Base-by-base conservation (phyloP, 192 early-diverging fungal genomes). In the Linnemannia schmuckeri region DNA sequence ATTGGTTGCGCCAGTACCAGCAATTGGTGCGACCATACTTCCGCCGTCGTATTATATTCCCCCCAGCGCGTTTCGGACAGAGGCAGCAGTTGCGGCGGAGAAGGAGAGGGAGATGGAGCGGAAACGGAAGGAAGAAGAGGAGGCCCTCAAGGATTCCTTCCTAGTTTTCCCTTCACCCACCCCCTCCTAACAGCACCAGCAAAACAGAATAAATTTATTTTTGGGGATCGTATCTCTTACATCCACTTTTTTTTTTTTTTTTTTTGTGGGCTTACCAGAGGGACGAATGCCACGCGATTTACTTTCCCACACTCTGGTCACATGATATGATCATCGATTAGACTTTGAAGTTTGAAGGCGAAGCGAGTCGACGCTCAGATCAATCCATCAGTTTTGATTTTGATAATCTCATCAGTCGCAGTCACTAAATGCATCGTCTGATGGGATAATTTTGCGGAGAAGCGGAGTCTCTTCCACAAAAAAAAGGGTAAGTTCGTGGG, bases 61-160 rank as follows among this genome's bases (percentile, higher is more conserved):
- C 8, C 83, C 83, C 10, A 85, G 83, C n/a, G 83, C 83, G 24
- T 85, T 85, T 46, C 73, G 83, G 27, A 85, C 83, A 5, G 83
- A 79, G 54, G 83, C 83, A 18, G 66, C 47, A 18, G 83, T 80
- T 18, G 74, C 77, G 10, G 83, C 78, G 7, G 83, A 85, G 54
- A 54, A 46, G 57, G 76, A 78, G 66, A 63, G 27, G 42, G 83
- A 79, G 49, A 70, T 54, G 33, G 55, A 75, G 44, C 72, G 74
- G n/a, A 79, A 61, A 52, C 77, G 74, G 55, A 69, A 38, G 24
- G 74, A 78, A 44, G 63, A 80, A 30, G 79, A 80, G 35, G 78
- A 81, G 27, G 66, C 63, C 8, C 52, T 82, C 30, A 82, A 82
- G 37, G 79, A 80, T 18, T 73, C 79, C 9, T 77, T 74, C 70